Base-by-base conservation (phyloP, 345 rosid genomes). In the Arabis hirsuta region DNA sequence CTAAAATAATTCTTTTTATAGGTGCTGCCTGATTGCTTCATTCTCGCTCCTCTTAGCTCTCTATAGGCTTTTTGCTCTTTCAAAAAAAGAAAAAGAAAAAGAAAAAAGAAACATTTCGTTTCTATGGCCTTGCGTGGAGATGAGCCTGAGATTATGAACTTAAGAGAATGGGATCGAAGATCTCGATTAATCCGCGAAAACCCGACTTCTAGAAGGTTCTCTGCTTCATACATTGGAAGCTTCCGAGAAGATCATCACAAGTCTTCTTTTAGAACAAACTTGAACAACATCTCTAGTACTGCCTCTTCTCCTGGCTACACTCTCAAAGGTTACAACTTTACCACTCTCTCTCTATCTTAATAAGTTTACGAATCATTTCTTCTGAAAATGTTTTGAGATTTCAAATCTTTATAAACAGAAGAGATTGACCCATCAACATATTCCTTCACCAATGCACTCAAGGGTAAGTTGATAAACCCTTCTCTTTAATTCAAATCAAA, bases 361-460 rank as follows among this genome's bases (percentile, higher is more conserved):
- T 53, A 24, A 5, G n/a, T 69, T 32, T 26, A 56, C 39, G 9
- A 12, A 53, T 14, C 1, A 2, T 7, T 6, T 54, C 4, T 24
- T 73, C 14, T 44, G 2, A 52, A 14, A 24, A 16, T 59, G 12
- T 67, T 74, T 24, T 26, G 22, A 55, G 38, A 2, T 47, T 53
- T 36, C 20, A 27, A 54, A 58, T 46, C 6, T 8, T 69, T 14
- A 62, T 71, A 44, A 44, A 51, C 97, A 94, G 99, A 90, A 52
- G 92, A 86, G 78, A 88, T 95, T 61, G 97, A 91, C 79, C 99
- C 99, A 20, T 83, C 96, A 44, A 88, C 97, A 9, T 95, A 95
- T 77, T 88, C 96, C 36, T 95, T 95, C 85, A 90, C 90, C 52
- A 76, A 84, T 55, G 97, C 99, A 72, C 84, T 95, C 3, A 91